These are phyloP conservation scores for Fusarium sp. DNA, from an alignment of 2,329 filamentous ascomycete species.

Conservation along the genomic window DNA sequence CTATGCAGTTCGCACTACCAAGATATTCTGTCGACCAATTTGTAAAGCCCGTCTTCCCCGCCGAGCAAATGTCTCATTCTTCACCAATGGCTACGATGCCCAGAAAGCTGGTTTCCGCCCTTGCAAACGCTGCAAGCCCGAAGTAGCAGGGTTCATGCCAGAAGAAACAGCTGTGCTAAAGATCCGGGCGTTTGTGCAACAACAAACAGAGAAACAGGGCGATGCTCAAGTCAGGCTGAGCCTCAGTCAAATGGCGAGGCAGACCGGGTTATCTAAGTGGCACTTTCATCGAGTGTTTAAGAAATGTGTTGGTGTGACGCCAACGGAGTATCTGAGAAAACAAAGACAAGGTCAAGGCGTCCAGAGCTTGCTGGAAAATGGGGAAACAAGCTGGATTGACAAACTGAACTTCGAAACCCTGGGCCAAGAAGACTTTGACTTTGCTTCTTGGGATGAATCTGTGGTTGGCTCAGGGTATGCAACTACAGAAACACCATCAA, in stretches of 20 bases:
- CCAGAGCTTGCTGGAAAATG: not conserved
- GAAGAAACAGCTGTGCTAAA: conserved; percentile 55
- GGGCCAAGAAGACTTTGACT: conserved; percentile 18
- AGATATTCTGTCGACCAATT: conserved; percentile 67
- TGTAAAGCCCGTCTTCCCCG: conserved; percentile 69
- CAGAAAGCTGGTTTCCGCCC: conserved; percentile 59
- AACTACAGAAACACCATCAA: conserved; percentile 12
- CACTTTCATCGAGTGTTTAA: conserved; percentile 70
- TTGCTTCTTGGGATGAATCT: conserved; percentile 29
- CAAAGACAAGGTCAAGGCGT: conserved; percentile 17
- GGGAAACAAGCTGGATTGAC: conserved; percentile 20
- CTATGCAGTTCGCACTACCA: conserved; percentile 56
- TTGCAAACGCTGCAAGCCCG: conserved; percentile 66
- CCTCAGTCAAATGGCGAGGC: conserved; percentile 58
- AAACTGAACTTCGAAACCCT: conserved; percentile 9
- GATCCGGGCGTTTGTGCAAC: conserved; percentile 47
- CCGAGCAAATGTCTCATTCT: conserved; percentile 68
- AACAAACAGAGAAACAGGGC: conserved; percentile 37
- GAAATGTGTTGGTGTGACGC: conserved; percentile 60
- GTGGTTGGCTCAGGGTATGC: conserved; percentile 3
- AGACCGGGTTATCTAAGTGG: conserved; percentile 63
- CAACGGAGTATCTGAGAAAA: conserved; percentile 46
- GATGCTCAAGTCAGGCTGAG: conserved; percentile 39
- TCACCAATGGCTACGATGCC: conserved; percentile 55
- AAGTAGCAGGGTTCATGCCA: conserved; percentile 51